These are phyloP conservation scores for Xanthoconium purpureum DNA, from an alignment of 768 basidiomycete genomes.

Conservation along the genomic window DNA sequence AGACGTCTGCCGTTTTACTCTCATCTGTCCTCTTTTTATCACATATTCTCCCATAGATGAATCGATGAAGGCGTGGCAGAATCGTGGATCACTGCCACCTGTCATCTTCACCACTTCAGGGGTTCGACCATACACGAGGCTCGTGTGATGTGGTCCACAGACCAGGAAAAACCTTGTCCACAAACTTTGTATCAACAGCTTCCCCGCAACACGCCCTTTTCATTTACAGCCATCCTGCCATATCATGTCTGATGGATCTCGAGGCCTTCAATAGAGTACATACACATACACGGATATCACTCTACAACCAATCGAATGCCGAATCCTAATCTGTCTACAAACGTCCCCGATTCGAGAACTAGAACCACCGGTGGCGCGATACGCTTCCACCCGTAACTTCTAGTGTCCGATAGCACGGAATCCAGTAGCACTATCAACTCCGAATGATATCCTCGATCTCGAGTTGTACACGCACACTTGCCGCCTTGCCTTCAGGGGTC, in stretches of 20 bases:
- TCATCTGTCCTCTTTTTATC: conserved; percentile 6
- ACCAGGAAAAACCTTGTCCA: conserved; percentile 13
- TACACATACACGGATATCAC: conserved; percentile 15
- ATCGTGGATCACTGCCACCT: conserved; percentile 9
- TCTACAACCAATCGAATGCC: conserved; percentile 10
- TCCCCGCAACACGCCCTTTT: conserved; percentile 29
- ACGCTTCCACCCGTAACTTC: background rate
- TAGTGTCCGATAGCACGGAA: background rate
- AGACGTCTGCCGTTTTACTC: background rate
- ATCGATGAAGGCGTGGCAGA: conserved; percentile 15
- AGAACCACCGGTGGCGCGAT: conserved; percentile 18
- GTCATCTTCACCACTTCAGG: conserved; percentile 10
- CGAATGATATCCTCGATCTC: conserved; percentile 63
- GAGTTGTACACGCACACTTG: conserved; percentile 59
- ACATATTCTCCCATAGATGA: conserved; percentile 8
- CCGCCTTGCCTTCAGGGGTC: conserved; percentile 59
- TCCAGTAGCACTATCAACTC: conserved; percentile 16
- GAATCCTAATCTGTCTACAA: conserved; percentile 2
- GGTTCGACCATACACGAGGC: conserved; percentile 19
- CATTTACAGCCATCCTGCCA: conserved; percentile 19
- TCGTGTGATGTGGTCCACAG: conserved; percentile 3
- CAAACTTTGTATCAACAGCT: conserved; percentile 16
- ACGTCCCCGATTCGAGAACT: background rate
- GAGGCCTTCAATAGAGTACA: conserved; percentile 11
- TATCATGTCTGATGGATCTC: conserved; percentile 5